Percentiles rank a stretch among this genome's conserved stretches.
Conservation (phyloP, 2,329 filamentous ascomycete genomes). For the Ceratocystis albifundus region DNA sequence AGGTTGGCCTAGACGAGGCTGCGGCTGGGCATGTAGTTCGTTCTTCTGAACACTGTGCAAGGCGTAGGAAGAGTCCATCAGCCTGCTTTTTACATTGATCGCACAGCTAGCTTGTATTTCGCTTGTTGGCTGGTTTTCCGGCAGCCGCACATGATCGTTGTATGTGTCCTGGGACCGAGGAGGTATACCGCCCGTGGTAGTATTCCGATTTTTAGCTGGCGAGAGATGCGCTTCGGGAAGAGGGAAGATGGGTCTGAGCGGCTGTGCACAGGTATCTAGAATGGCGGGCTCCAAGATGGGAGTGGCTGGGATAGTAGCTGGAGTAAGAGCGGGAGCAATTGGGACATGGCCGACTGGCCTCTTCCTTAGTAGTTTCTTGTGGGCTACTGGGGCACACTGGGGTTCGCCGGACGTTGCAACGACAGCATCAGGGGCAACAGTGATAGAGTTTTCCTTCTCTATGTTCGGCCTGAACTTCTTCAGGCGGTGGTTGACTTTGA, state of each 20-base stretch:
- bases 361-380: background rate
- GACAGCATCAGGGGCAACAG: background rate
- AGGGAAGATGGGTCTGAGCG: background rate
- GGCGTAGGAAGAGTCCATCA: background rate
- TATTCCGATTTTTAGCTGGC: background rate
- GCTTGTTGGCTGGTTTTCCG: background rate
- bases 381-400: background rate
- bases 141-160: background rate
- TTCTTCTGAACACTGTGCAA: background rate
- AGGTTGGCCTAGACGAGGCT: background rate
- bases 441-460: too few species aligned
- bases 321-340: background rate
- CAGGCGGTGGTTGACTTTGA: too few species aligned
- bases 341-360: background rate
- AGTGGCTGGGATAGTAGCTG: background rate
- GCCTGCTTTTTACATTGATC: background rate
- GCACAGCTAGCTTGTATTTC: background rate
- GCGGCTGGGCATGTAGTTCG: too few species aligned
- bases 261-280: background rate
- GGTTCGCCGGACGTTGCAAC: background rate
- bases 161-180: background rate
- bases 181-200: background rate
- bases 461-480: too few species aligned
- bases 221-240: background rate
- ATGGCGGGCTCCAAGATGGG: background rate